Base-by-base conservation (phyloP, 345 rosid genomes). In the Eucalyptus polyanthemos region DNA sequence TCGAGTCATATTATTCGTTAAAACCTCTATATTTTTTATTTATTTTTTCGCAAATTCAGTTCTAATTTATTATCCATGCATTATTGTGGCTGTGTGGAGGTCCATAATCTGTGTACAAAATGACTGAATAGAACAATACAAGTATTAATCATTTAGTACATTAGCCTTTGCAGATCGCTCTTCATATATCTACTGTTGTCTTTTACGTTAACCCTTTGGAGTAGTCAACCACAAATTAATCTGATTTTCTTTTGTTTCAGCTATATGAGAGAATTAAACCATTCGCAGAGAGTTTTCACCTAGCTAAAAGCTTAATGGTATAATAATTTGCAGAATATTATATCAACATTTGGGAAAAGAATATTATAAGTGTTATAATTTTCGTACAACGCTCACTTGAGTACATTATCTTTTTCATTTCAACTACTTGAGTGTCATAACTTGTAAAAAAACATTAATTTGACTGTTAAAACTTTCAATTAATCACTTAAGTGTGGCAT, bases 361-460 rank as follows among this genome's bases (percentile, higher is more conserved):
- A 56, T 1, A 56, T 3, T 56, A 56, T 24, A 56, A 22, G 3
- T 24, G 62, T 4, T 2, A 56, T 24, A 56, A 56, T 24, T 56
- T 56, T 4, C 1, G 1, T 24, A 56, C 3, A 22, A 56, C 1
- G 13, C 5, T 9, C 1, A 56, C 6, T 56, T 24, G 3, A 56
- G 62, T 2, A 0, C 56, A 53, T 53, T 1, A 53, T 53, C 24
- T 53, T 7, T 53, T 1, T 53, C 10, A 1, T 53, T 53, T 53
- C 5, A 9, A 53, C 56, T 53, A 53, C 24, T 53, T 24, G 3
- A 56, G 62, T 24, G 12, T 24, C 62, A 24, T 56, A 24, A 56
- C 29, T 56, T 56, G 29, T 56, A 10, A 56, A 56, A 56, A 56
- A 56, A 24, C 2, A 24, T 9, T 56, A 1, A 56, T 24, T 56